Evolutionary conservation across 371 early-diverging fungal species (phyloP), one percentile per base, ranked within the genome.

Genomic region (Mucor plumbeus): DNA sequence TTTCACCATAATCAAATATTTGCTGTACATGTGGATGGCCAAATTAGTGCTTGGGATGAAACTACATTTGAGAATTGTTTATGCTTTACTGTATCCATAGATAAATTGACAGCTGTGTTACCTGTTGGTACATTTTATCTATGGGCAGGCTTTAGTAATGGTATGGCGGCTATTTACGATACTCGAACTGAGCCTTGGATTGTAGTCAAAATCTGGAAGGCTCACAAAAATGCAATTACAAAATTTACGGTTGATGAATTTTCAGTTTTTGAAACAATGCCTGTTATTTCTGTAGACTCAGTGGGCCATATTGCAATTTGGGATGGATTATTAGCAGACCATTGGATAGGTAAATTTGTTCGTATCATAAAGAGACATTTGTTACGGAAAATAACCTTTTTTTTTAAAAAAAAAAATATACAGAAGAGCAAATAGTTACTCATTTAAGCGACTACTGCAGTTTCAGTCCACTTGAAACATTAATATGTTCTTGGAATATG

Each of bases 401-500:
- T 14, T 38, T 10, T 41, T 10, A n/a, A n/a, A n/a, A n/a, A n/a
- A n/a, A n/a, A n/a, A n/a, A n/a, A n/a, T n/a, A n/a, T n/a, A 6
- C 68, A 86, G 90, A 85, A 17, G 66, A 73, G 14, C 73, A 82
- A 44, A 75, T 90, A 76, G 47, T 69, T 14, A 64, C 72, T 7
- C 77, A 75, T 7, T 85, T 87, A 67, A 53, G 64, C 31, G 75
- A 85, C 33, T 92, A 83, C 56, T 81, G 84, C 35, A 70, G 67
- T 13, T 87, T 82, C 64, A 71, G 80, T 4, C 79, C 80, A 19
- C 59, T 88, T 15, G 77, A 83, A 9, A 63, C 90, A 1, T 65
- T 91, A 64, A 78, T 92, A 5, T 87, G 89, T 41, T 88, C 88
- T 31, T 94, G 89, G 88, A 93, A 93, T 72, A 80, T 91, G 58